A percentile compares a stretch with the other conserved stretches of the same genome.
These are phyloP conservation scores for Paecilomyces sp. DNA, from an alignment of 2,329 filamentous ascomycete species.

Conservation along the genomic window DNA sequence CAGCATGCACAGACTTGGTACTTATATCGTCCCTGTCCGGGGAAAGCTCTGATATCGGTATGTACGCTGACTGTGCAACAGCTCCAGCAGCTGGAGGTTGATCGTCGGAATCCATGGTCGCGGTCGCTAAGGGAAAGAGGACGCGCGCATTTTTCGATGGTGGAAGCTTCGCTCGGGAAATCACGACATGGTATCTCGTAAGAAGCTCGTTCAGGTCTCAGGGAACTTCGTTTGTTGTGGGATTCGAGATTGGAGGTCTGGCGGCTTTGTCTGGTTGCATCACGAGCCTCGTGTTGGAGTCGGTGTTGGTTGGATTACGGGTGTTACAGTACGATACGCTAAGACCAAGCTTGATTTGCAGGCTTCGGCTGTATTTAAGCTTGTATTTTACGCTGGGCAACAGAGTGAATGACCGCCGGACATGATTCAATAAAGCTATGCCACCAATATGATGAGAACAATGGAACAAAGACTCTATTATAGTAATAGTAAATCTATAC, in stretches of 20 bases:
- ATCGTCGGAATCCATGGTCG: constrained; percentile 22
- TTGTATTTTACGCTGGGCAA: not conserved
- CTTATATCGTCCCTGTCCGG: constrained; percentile 22
- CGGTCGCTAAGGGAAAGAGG: constrained; percentile 5
- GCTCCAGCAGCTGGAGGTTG: constrained; percentile 15
- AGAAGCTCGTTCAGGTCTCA: not conserved
- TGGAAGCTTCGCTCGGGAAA: not conserved
- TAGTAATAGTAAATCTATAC: too few relatives aligned
- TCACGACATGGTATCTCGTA: not conserved
- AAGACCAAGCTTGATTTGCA: not conserved
- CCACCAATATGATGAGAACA: too few relatives aligned
- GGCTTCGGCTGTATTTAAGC: not conserved
- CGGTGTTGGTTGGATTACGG: not conserved
- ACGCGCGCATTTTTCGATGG: not conserved
- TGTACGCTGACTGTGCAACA: constrained; percentile 14
- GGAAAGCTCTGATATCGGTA: constrained; percentile 36
- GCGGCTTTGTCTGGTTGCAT: constrained; percentile 1
- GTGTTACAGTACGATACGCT: not conserved
- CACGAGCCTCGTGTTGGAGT: not conserved
- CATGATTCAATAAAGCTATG: too few relatives aligned
- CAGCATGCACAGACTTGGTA: constrained; percentile 50
- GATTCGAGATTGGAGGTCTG: constrained; percentile 11
- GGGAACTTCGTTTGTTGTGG: not conserved
- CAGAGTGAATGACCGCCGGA: not conserved
- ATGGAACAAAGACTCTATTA: too few relatives aligned